Conservation (phyloP, 73 alveolate genomes). For the Paramecium sonneborni region DNA sequence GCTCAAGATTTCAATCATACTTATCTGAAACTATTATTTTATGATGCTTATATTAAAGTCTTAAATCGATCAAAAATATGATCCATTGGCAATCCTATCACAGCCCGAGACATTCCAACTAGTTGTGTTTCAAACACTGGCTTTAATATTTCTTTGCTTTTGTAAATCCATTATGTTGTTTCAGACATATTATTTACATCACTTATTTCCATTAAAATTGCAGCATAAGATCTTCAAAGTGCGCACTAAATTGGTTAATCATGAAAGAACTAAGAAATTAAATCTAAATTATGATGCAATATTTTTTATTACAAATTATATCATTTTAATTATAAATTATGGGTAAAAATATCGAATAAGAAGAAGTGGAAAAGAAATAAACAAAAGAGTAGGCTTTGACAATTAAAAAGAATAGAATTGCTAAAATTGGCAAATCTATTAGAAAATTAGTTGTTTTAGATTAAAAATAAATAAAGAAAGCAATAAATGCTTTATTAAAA, state of each 20-base stretch:
- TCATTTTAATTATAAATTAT: background rate
- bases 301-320: background rate
- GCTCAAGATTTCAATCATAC: background rate
- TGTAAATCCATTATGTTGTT: background rate
- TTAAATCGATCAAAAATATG: slow-evolving; percentile 36
- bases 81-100: slow-evolving; percentile 25
- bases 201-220: background rate
- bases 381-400: background rate
- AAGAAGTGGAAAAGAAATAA: background rate
- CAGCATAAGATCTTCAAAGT: background rate
- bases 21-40: background rate
- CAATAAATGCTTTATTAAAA: background rate
- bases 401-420: background rate
- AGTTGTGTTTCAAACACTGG: slow-evolving; percentile 25
- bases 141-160: background rate
- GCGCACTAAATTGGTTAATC: background rate
- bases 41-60: background rate
- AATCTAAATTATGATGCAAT: background rate
- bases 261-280: background rate
- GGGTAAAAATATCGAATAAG: slow-evolving; percentile 28
- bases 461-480: background rate
- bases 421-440: background rate
- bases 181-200: background rate
- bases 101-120: background rate
- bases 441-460: background rate